phyloP scores from a whole-genome alignment of 1,284 basidiomycete species.

The Psilocybe mexicana region DNA sequence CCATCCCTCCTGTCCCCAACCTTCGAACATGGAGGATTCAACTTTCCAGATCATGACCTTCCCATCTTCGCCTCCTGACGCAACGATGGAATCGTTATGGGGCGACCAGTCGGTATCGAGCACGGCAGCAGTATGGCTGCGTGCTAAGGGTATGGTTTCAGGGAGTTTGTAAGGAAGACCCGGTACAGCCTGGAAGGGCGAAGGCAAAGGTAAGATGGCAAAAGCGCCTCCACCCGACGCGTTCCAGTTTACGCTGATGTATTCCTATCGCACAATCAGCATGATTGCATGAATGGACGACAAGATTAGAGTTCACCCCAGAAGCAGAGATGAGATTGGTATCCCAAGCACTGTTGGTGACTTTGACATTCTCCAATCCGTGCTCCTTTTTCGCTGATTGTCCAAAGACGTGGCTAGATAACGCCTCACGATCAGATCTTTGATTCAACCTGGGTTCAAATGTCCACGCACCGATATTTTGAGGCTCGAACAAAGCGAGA shows the following conservation, averaged over 20 bases:
- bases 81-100: slow-evolving; percentile 89
- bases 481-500: slow-evolving; percentile 73
- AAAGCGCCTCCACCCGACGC: slow-evolving; percentile 96
- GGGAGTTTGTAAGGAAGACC: slow-evolving; percentile 81
- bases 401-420: slow-evolving; percentile 86
- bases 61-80: slow-evolving; percentile 92
- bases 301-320: slow-evolving; percentile 44
- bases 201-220: slow-evolving; percentile 84
- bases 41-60: slow-evolving; percentile 92
- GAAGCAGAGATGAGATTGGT: slow-evolving; percentile 93
- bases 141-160: slow-evolving; percentile 90
- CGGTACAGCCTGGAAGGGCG: slow-evolving; percentile 63
- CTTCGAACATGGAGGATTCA: slow-evolving; percentile 69
- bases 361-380: slow-evolving; percentile 88
- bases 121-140: slow-evolving; percentile 83
- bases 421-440: slow-evolving; percentile 15
- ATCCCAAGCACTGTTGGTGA: slow-evolving; percentile 92
- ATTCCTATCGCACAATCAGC: slow-evolving; percentile 53
- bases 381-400: slow-evolving; percentile 83
- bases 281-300: slow-evolving; percentile 2
- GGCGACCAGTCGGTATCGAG: slow-evolving; percentile 98
- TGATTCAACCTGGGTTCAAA: slow-evolving; percentile 1
- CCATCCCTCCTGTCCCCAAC: slow-evolving; percentile 87
- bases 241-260: slow-evolving; percentile 94
- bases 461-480: slow-evolving; percentile 63